Percentiles rank a stretch among this genome's conserved stretches.
These are phyloP conservation scores for Paulownia fortunei DNA, from an alignment of 257 asterid species.

Conservation along the genomic window DNA sequence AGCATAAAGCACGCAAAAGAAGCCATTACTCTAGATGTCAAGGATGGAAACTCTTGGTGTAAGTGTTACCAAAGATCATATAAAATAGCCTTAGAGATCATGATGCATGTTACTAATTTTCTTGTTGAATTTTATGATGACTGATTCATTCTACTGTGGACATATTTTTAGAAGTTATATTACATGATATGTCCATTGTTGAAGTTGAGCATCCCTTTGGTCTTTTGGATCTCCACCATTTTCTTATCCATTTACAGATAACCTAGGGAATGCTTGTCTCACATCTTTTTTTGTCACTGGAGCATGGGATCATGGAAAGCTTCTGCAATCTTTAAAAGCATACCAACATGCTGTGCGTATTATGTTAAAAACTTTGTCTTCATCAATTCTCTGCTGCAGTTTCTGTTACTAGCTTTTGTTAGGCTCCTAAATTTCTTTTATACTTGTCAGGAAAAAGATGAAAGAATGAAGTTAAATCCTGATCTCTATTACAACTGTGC, in stretches of 20 bases:
- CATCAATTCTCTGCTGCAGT: slow-evolving; percentile 20
- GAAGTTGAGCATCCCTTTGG: slow-evolving; percentile 11
- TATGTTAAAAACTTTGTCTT: slow-evolving; percentile 13
- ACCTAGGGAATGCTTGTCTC: slow-evolving; percentile 87
- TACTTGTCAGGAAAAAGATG: slow-evolving; percentile 84
- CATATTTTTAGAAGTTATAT: not conserved
- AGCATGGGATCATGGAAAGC: slow-evolving; percentile 84
- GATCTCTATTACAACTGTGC: slow-evolving; percentile 93
- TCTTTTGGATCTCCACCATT: not conserved
- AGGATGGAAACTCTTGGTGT: slow-evolving; percentile 98
- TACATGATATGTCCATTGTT: not conserved
- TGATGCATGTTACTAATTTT: not conserved
- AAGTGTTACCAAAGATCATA: slow-evolving; percentile 34
- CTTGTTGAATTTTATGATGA: not conserved
- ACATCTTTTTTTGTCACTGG: slow-evolving; percentile 87
- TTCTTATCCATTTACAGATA: slow-evolving; percentile 58
- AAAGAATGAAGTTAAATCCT: slow-evolving; percentile 79
- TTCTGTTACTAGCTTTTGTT: slow-evolving; percentile 24
- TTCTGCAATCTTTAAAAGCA: slow-evolving; percentile 81
- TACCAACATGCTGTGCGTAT: slow-evolving; percentile 95
- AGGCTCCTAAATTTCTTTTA: slow-evolving; percentile 17
- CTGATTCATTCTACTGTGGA: slow-evolving; percentile 7
- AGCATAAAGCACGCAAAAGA: slow-evolving; percentile 90
- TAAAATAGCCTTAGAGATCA: not conserved
- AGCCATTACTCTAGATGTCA: slow-evolving; percentile 85